Percentiles rank a stretch among this genome's conserved stretches.
Evolutionary conservation across 495 filamentous ascomycete species (phyloP).

Genomic region (Venustampulla echinocandica): DNA sequence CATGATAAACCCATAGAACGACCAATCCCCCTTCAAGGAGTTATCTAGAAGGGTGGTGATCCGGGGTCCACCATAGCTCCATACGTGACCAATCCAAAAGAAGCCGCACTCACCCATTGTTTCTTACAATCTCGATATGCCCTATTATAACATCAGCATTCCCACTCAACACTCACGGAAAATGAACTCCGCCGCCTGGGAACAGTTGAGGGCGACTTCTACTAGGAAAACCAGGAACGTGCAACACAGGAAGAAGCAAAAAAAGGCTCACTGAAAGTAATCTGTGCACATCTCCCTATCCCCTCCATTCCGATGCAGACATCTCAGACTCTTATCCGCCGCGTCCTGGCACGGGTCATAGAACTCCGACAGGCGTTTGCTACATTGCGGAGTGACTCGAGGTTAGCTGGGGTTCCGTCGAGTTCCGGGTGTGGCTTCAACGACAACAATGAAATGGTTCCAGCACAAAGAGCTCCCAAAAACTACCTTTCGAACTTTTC

Average conservation of each 20-base stretch:
- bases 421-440: too few relatives aligned
- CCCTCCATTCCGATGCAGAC: slow-evolving; percentile 75
- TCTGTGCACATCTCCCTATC: slow-evolving; percentile 83
- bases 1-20: too few relatives aligned
- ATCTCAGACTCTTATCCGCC: slow-evolving; percentile 75
- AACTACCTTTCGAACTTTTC: slow-evolving; percentile 36
- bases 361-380: slow-evolving; percentile 77
- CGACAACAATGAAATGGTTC: too few relatives aligned
- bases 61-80: too few relatives aligned
- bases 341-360: slow-evolving; percentile 93
- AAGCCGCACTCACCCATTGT: slow-evolving; percentile 60
- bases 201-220: too few relatives aligned
- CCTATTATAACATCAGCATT: slow-evolving; percentile 34
- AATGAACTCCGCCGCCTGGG: neutral
- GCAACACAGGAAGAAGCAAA: too few relatives aligned
- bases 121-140: slow-evolving; percentile 94
- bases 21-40: too few relatives aligned
- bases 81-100: neutral
- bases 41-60: too few relatives aligned
- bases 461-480: neutral
- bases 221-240: too few relatives aligned
- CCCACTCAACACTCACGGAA: neutral
- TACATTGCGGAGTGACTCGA: slow-evolving; percentile 26
- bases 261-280: slow-evolving; percentile 80
- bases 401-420: neutral